Base-by-base conservation (phyloP, 345 rosid species). In the Brassica rapa region DNA sequence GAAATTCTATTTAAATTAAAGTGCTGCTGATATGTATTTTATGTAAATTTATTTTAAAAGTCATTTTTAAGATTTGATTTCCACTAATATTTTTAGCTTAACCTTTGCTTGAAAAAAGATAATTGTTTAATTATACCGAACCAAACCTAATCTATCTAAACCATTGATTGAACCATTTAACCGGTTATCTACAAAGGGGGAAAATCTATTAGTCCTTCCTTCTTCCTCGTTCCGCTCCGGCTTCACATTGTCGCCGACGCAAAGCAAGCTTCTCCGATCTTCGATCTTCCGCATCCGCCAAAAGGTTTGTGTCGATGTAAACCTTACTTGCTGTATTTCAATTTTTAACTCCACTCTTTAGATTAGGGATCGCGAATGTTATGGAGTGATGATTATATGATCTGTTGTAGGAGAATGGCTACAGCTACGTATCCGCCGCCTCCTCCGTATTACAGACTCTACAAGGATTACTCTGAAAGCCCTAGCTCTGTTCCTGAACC, bases 391-490 rank as follows among this genome's bases (percentile, higher is more conserved):
- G 21, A 19, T 19, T 19, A 19, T 19, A 19, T 5, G 61, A 15
- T 56, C 59, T 29, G 53, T 12, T 39, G 46, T 39, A 68, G 66
- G 74, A 25, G 78, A 66, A 95, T 93, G 97, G 92, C 99, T 41
- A 88, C 98, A 21, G 98, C 94, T 25, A 84, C 94, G 5, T 93
- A 91, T 56, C 98, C 97, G 1, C 99, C 99, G 2, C 97, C 94
- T 3, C 98, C 99, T 2, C 97, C 98, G 4, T 94, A 72, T 81
- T 88, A 91, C 82, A 86, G 94, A 76, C 92, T 95, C 11, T 91
- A 95, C 92, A 95, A 93, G 73, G 94, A 95, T 73, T 89, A 86
- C 81, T 55, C 62, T 1, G 82, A 86, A 70, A 82, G 89, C 82
- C 91, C 93, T 41, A 82, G 77, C n/a, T 91, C 94, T 9, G 91